A percentile compares a stretch with the other conserved stretches of the same genome.
These are phyloP conservation scores for Ophiostoma ulmi DNA, from an alignment of 2,329 filamentous ascomycete genomes.

Conservation along the genomic window DNA sequence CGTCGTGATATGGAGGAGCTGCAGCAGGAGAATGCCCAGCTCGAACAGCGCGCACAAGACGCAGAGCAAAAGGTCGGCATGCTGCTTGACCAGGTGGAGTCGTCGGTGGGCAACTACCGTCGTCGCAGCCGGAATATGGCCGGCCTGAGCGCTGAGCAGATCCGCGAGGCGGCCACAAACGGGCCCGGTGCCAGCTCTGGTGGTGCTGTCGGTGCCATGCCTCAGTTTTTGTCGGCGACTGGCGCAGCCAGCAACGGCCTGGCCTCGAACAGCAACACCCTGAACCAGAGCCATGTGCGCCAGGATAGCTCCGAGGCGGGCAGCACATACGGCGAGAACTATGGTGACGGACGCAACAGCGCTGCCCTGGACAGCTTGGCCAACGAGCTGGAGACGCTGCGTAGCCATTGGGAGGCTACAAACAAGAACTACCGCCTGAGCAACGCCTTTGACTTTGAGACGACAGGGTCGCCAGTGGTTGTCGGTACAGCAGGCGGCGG, in stretches of 20 bases:
- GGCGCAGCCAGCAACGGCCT: slow-evolving; percentile 29
- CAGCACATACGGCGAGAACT: slow-evolving; percentile 56
- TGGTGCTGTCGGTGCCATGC: background rate
- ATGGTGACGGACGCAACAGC: slow-evolving; percentile 52
- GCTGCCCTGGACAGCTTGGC: slow-evolving; percentile 83
- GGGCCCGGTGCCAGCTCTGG: slow-evolving; percentile 1
- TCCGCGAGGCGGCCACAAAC: slow-evolving; percentile 34
- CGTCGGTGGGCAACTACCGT: slow-evolving; percentile 89
- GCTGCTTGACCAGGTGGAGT: slow-evolving; percentile 89
- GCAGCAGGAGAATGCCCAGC: slow-evolving; percentile 70
- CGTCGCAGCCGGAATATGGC: slow-evolving; percentile 61
- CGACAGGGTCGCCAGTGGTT: slow-evolving; percentile 15
- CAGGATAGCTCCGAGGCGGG: slow-evolving; percentile 56
- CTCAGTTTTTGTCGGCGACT: slow-evolving; percentile 6
- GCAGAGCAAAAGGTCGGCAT: slow-evolving; percentile 91
- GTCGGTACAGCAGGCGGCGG: background rate
- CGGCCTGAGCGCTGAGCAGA: slow-evolving; percentile 49
- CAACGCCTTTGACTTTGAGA: slow-evolving; percentile 81
- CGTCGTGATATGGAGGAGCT: slow-evolving; percentile 72
- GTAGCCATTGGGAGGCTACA: slow-evolving; percentile 90
- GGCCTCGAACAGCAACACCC: slow-evolving; percentile 22
- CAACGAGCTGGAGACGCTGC: slow-evolving; percentile 82
- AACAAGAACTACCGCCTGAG: slow-evolving; percentile 93
- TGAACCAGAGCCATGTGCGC: slow-evolving; percentile 39
- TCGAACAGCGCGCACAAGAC: slow-evolving; percentile 80